Evolutionary conservation across 176 grass and related monocot genomes (phyloP), one percentile per base, ranked within the genome.

Genomic region (Bolboschoenus planiculmis): DNA sequence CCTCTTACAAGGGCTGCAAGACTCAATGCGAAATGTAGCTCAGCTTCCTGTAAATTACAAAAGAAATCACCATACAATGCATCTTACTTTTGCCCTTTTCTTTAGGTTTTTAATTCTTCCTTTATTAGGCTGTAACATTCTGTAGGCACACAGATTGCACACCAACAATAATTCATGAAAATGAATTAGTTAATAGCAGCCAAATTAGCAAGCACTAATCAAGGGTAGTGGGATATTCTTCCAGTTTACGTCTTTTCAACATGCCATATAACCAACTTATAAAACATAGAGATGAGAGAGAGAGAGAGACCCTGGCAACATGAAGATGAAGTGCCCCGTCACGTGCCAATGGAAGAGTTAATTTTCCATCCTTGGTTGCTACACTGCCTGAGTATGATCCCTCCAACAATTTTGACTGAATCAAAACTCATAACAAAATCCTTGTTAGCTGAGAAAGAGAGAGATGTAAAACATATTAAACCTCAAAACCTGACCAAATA

Each of bases 11-110:
- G 85, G 56, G 88, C 89, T 59, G 85, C 74, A 85, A 99, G 84
- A 86, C 89, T 90, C 58, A 82, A 88, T 59, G 85, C 90, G 88
- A 98, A 98, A 61, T 95, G 67, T 31, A 90, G 68, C 75, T 99
- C 92, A 75, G 87, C 87, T 84, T 93, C 85, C 96, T 99, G 96
- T 84, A 81, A 90, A 84, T n/a, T 51, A 84, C 77, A 27, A 33
- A 78, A 53, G 35, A 70, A 21, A 77, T 77, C 44, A 53, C 68
- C 10, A 77, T 6, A 77, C 5, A 33, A 31, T 53, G 27, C 27
- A 34, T 30, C 10, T 33, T 77, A 0, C 7, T 76, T 76, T 75
- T 46, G n/a, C 15, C 27, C 35, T 18, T 10, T 67, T 75, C 47
- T 74, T 75, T 18, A 15, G 1, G 1, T 40, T 73, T 29, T 31